These are phyloP conservation scores for Fusarium penzigii DNA, from an alignment of 2,329 filamentous ascomycete species.

Conservation along the genomic window DNA sequence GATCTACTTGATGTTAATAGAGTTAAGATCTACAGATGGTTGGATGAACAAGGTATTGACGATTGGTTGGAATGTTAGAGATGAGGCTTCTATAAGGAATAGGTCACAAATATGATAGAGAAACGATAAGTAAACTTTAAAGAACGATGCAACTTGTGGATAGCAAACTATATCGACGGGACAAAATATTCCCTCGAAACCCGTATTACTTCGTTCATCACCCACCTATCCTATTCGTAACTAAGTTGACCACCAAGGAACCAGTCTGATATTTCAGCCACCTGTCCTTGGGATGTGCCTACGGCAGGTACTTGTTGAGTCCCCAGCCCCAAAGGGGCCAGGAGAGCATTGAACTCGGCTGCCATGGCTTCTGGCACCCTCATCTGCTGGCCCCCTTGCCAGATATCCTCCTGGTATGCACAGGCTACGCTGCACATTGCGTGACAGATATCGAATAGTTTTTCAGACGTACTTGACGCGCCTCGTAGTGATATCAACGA, in stretches of 20 bases:
- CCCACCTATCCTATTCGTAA: neutral
- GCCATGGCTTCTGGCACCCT: neutral
- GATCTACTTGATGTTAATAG: no score
- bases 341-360: neutral
- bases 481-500: slow-evolving; percentile 52
- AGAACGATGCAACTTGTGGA: no score
- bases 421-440: slow-evolving; percentile 60
- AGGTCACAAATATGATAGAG: no score
- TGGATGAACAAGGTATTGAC: no score
- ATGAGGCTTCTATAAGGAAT: no score
- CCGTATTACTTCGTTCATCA: no score
- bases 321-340: neutral
- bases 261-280: neutral
- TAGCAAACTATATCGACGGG: no score
- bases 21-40: no score
- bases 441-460: slow-evolving; percentile 60
- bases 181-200: no score
- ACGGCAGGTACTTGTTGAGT: neutral
- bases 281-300: neutral
- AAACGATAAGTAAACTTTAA: no score
- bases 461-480: slow-evolving; percentile 58
- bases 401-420: neutral
- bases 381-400: neutral
- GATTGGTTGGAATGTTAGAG: no score
- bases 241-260: neutral